Evolutionary conservation across 345 rosid species (phyloP), one percentile per base, ranked within the genome.

Genomic region (Mangifera indica): DNA sequence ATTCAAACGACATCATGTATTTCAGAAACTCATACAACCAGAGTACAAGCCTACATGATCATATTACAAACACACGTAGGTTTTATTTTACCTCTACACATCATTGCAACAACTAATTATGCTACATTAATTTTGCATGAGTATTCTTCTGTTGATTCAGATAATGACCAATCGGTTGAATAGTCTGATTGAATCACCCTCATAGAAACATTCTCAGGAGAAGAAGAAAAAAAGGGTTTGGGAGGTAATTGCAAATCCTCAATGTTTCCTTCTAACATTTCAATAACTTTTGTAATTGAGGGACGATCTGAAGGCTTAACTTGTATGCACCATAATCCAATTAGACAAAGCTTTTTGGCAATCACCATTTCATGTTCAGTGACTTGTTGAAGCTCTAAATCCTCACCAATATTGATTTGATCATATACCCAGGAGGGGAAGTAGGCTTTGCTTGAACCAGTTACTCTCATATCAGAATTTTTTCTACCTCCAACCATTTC

Each of bases 311-410:
- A 45, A 54, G 80, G 52, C 20, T 42, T 44, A 67, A 73, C 70
- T 55, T 82, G 81, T 63, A 79, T 82, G 72, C 86, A 82, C 80
- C 83, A 78, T 48, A 80, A 52, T 53, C 88, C 86, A 63, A 80
- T 74, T 3, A 82, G 1, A 20, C 77, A 76, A 42, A 78, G 3
- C 58, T 74, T 85, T 68, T 62, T 82, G 0, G 81, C 79, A 2
- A 77, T 74, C 25, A 26, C 54, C 40, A 74, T 67, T 37, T 71
- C 81, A 21, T 15, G 21, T 63, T 66, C 61, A 24, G 64, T 60
- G 2, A 37, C 74, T 74, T 76, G 66, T 10, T 10, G 59, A 14
- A 82, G 76, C 70, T 67, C 74, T 1, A 82, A 34, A 32, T 74
- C 74, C 58, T 77, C 74, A 45, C 78, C 74, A 7, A 63, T 70